Evolutionary conservation across 306 rosid species (phyloP).

Genomic region (Quercus engelmannii): DNA sequence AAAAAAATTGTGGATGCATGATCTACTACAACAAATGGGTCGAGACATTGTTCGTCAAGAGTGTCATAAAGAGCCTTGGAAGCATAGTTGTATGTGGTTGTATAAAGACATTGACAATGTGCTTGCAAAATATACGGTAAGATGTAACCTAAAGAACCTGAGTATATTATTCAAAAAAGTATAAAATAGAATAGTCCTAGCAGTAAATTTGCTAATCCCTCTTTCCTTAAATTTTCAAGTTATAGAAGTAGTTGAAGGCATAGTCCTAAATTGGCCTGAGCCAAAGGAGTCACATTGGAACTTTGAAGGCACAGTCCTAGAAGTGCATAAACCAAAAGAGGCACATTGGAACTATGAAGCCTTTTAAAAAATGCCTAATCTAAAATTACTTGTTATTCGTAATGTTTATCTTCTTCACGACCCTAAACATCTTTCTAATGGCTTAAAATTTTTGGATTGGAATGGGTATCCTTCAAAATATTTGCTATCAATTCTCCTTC

Average conservation of each 20-base stretch:
- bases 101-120: conserved; percentile 11
- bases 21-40: too few species aligned
- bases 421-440: background rate
- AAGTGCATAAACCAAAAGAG: background rate
- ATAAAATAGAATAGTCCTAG: background rate
- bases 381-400: conserved; percentile 18
- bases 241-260: too few species aligned
- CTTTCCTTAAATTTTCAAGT: background rate
- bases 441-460: conserved; percentile 14
- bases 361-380: conserved; percentile 16
- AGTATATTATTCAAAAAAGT: too few species aligned
- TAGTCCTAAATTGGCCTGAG: background rate
- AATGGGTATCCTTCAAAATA: background rate
- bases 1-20: too few species aligned
- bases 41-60: too few species aligned
- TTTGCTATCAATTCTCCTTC: conserved; percentile 11
- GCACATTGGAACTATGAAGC: background rate
- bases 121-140: conserved; percentile 14
- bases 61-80: background rate
- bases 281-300: conserved; percentile 16
- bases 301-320: conserved; percentile 19
- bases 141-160: background rate
- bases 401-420: background rate
- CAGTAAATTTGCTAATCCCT: background rate
- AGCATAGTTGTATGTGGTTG: background rate